Evolutionary conservation across 805 yeast species (phyloP), one percentile per base, ranked within the genome.

Genomic region (Grigorovia transvaalensis): DNA sequence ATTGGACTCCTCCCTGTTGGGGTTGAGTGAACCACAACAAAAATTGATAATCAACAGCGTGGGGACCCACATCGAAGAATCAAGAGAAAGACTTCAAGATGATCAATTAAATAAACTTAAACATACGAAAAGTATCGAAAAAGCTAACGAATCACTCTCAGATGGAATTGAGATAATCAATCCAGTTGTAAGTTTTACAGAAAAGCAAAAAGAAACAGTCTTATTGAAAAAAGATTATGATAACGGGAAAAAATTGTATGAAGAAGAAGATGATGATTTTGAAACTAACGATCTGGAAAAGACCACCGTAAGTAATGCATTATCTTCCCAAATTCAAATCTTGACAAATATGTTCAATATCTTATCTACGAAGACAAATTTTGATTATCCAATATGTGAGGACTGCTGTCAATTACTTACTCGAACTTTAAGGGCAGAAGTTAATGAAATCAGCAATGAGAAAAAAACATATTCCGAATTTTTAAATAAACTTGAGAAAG

Each of bases 341-440:
- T 64, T 88, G 38, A 80, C 79, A 2, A 79, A 78, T 42, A 76
- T 91, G 1, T 89, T 88, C 64, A 83, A 84, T 55, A 73, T 85
- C 1, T 67, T 91, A 6, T 83, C 93, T 0, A 73, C 78, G 5
- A 83, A 85, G 54, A 82, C 84, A 49, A 88, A 84, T 54, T 75
- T 91, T 15, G 95, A 88, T 56, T 82, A 81, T 61, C 99, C 99
- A 0, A 80, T 93, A 15, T 91, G 98, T 59, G 75, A 75, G 23
- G 97, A 90, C 45, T 93, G 99, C 66, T 85, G 93, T 7, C 79
- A 76, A 45, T 64, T 75, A 19, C 67, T 91, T 27, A 71, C 85
- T 11, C 81, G 78, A 9, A 82, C 82, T 52, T 74, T 88, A 65
- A 84, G 82, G 59, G 65, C 71, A 12, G 82, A 82, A 57, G 85